Conservation (phyloP, 2,329 filamentous ascomycete genomes). For the Alternaria panax region DNA sequence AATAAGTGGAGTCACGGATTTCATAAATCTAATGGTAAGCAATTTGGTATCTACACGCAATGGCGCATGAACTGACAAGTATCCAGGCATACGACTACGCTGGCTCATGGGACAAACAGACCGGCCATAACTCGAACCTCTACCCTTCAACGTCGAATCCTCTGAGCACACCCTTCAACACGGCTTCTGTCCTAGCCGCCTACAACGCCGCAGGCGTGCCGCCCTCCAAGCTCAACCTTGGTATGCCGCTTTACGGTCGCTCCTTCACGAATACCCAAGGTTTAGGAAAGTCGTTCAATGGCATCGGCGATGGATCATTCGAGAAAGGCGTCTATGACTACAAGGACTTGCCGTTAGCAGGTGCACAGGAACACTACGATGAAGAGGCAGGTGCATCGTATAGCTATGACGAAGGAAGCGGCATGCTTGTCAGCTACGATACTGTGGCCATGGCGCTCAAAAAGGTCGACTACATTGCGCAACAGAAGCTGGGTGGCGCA, state of each 20-base stretch:
- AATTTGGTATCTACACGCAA: background rate
- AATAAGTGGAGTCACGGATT: constrained; percentile 55
- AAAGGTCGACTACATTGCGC: constrained; percentile 76
- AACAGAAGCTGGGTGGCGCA: constrained; percentile 76
- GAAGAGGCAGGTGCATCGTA: constrained; percentile 72
- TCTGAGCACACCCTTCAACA: constrained; percentile 78
- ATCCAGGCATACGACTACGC: constrained; percentile 61
- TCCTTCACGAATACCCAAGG: constrained; percentile 82
- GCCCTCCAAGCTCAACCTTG: constrained; percentile 78
- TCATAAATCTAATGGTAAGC: constrained; percentile 58
- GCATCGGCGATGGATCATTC: constrained; percentile 81
- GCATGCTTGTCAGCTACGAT: constrained; percentile 78
- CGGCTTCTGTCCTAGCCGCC: constrained; percentile 71
- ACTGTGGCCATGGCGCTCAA: constrained; percentile 69
- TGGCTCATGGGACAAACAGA: constrained; percentile 76
- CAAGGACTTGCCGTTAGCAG: constrained; percentile 78
- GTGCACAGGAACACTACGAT: constrained; percentile 71
- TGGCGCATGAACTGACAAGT: background rate
- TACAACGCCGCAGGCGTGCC: constrained; percentile 71
- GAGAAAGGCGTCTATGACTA: constrained; percentile 82
- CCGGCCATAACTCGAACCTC: constrained; percentile 85
- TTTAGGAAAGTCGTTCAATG: constrained; percentile 71
- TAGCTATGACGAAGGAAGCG: constrained; percentile 71
- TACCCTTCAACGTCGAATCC: constrained; percentile 66
- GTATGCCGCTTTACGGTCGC: constrained; percentile 92